Percentiles rank a stretch among this genome's conserved stretches.
These are phyloP conservation scores for Auriscalpium microsporum DNA, from an alignment of 768 basidiomycete genomes.

Conservation along the genomic window DNA sequence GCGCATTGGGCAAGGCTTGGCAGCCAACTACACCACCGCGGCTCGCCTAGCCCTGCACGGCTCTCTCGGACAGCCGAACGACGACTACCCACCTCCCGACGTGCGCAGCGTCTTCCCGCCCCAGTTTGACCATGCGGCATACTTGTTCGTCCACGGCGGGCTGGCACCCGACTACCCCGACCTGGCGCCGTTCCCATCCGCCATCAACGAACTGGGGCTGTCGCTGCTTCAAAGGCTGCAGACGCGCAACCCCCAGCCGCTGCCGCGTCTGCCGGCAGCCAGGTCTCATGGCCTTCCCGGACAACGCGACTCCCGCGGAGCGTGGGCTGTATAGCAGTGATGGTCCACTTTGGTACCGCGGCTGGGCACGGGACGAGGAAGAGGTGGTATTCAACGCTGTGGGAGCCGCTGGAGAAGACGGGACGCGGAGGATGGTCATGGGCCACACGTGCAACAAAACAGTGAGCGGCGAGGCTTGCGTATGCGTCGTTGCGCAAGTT, in stretches of 20 bases:
- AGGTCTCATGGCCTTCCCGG: conserved; percentile 65
- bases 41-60: conserved; percentile 76
- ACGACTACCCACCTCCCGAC: conserved; percentile 37
- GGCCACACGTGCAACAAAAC: conserved; percentile 92
- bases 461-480: conserved; percentile 25
- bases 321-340: conserved; percentile 59
- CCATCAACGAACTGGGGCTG: conserved; percentile 69
- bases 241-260: conserved; percentile 49
- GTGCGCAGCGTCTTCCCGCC: conserved; percentile 25
- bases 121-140: conserved; percentile 68
- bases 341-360: conserved; percentile 93
- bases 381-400: conserved; percentile 63
- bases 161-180: conserved; percentile 68
- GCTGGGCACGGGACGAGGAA: conserved; percentile 77
- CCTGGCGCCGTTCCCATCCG: conserved; percentile 73
- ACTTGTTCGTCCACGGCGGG: conserved; percentile 95
- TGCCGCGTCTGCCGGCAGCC: conserved; percentile 72
- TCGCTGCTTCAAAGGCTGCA: conserved; percentile 69
- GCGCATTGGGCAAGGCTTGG: conserved; percentile 74
- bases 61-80: conserved; percentile 58
- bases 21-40: conserved; percentile 74
- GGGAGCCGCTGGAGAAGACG: conserved; percentile 56
- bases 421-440: conserved; percentile 87
- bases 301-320: conserved; percentile 58
- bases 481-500: too few species aligned